A percentile compares a stretch with the other conserved stretches of the same genome.
Conservation (phyloP, 768 basidiomycete species). For the Hemileccinum impolitum region DNA sequence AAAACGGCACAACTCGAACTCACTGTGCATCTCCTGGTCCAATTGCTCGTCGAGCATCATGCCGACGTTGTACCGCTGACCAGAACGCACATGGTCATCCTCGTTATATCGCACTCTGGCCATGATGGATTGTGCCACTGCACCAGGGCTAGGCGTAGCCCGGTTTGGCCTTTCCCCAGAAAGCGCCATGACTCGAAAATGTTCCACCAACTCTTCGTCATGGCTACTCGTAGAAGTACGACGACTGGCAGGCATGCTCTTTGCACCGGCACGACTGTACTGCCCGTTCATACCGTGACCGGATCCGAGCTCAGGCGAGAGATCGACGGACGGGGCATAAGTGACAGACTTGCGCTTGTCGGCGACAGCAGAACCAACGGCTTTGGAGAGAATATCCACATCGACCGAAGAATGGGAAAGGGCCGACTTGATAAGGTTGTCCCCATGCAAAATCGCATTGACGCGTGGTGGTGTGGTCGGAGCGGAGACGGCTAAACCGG, state of each 20-base stretch:
- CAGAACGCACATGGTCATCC: slow-evolving; percentile 57
- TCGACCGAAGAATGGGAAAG: slow-evolving; percentile 55
- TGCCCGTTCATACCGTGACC: slow-evolving; percentile 45
- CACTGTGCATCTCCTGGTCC: slow-evolving; percentile 93
- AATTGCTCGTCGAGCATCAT: slow-evolving; percentile 93
- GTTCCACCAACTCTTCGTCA: slow-evolving; percentile 76
- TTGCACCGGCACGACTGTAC: slow-evolving; percentile 73
- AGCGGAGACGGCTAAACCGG: slow-evolving; percentile 75
- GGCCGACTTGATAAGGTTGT: slow-evolving; percentile 40
- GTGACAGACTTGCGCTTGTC: slow-evolving; percentile 88
- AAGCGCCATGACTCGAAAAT: slow-evolving; percentile 70
- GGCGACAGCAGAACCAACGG: slow-evolving; percentile 59
- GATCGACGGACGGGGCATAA: slow-evolving; percentile 74
- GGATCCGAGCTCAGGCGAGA: slow-evolving; percentile 63
- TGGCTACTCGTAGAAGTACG: slow-evolving; percentile 86
- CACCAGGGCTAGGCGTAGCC: slow-evolving; percentile 53
- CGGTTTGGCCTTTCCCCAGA: slow-evolving; percentile 57
- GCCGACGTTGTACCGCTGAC: slow-evolving; percentile 71
- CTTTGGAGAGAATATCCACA: slow-evolving; percentile 60
- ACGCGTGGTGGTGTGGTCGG: slow-evolving; percentile 86
- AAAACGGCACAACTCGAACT: slow-evolving; percentile 28
- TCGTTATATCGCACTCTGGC: slow-evolving; percentile 52
- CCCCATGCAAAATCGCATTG: slow-evolving; percentile 65
- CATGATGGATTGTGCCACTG: slow-evolving; percentile 52
- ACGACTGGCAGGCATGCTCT: slow-evolving; percentile 91